A percentile compares a stretch with the other conserved stretches of the same genome.
Conservation (phyloP, 139 green algal genomes). For the Coccomyxa sp. region DNA sequence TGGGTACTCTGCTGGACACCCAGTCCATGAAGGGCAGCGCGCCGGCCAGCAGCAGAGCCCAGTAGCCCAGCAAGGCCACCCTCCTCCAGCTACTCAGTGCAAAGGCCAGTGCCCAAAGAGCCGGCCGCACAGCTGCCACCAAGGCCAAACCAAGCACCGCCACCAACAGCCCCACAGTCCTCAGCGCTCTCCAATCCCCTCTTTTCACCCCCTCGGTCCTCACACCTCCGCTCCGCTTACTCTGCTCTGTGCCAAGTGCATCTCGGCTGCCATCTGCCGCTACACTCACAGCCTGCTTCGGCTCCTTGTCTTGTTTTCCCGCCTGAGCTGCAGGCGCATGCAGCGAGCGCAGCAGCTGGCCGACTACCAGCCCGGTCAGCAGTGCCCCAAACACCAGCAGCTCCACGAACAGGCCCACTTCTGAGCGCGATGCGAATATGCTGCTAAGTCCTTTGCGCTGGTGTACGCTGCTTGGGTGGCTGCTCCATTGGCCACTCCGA, state of each 20-base stretch:
- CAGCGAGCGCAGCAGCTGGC: conserved; percentile 1
- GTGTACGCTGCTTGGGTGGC: neutral
- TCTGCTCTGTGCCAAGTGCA: neutral
- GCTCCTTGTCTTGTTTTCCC: neutral
- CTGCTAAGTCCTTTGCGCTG: conserved; percentile 4
- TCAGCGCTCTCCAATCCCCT: neutral
- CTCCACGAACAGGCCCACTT: conserved; percentile 15
- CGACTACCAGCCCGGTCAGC: neutral
- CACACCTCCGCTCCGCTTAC: neutral
- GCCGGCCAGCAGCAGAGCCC: conserved; percentile 37
- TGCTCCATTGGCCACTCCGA: too few relatives aligned
- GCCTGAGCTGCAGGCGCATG: neutral
- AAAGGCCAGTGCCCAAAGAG: conserved; percentile 20
- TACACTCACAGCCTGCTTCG: neutral
- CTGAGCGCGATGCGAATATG: conserved; percentile 5
- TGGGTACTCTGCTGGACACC: conserved; percentile 18
- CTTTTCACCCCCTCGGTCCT: neutral
- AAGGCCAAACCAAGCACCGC: conserved; percentile 1
- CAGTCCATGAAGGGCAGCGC: conserved; percentile 48
- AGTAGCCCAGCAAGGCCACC: conserved; percentile 46
- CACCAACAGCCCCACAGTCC: neutral
- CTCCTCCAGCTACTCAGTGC: conserved; percentile 16
- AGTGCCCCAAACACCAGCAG: conserved; percentile 8
- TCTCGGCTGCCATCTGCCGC: neutral
- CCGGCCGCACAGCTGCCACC: conserved; percentile 12